Evolutionary conservation across 208 protist genomes (phyloP), one percentile per base, ranked within the genome.

Genomic region (Novymonas esmeraldas): DNA sequence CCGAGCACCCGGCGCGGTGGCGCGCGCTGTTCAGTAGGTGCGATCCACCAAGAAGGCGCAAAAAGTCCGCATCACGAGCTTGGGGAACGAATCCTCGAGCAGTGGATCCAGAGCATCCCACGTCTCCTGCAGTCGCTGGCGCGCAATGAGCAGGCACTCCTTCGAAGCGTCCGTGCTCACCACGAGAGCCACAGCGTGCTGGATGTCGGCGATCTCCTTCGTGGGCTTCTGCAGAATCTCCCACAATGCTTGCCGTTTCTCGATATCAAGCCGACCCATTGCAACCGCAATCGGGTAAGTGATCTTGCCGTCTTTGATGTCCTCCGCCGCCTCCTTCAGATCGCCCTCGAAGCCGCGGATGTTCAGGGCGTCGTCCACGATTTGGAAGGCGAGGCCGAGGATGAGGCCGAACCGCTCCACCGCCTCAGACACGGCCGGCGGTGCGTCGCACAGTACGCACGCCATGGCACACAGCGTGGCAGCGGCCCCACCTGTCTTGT

Each of bases 321-420:
- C 83, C 49, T 88, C 84, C 1, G 54, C 76, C 2, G 65, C 41
- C 29, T 81, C 76, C 36, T 85, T 85, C 26, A 78, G 24, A 24
- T 78, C 44, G 5, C 66, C 70, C 18, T 76, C 74, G 66, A 85
- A 84, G 51, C 70, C 72, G 31, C 60, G 58, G 20, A 87, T 38
- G 55, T 85, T 81, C 9, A 83, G 49, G 16, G 73, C 83, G 63
- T 93, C 87, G 63, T 90, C 78, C 41, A 90, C 65, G 44, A 93
- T 84, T 63, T 93, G 87, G 59, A 87, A 93, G 6, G 87, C 83
- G 20, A 86, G 45, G 1, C 87, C 87, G 22, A 93, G 33, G 22
- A 29, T 46, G 13, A 66, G 41, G 6, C 84, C 82, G 63, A 89
- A 89, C 20, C 62, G 50, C 58, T 79, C 73, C 44, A 90, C 52